Evolutionary conservation across 257 asterid species (phyloP).

Genomic region (Gynochthodes officinalis): DNA sequence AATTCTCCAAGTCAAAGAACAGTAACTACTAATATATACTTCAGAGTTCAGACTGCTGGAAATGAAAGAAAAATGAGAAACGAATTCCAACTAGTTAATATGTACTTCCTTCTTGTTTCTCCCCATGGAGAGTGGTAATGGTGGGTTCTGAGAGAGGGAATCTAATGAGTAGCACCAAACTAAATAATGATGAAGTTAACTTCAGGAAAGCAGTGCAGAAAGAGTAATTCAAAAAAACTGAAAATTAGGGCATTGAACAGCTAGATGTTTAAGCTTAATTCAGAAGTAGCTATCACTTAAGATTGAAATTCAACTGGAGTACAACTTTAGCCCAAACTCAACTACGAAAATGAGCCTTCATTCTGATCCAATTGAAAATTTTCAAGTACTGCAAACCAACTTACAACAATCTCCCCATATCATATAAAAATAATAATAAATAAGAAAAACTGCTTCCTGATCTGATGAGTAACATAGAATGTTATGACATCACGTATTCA

Average conservation of each 20-base stretch:
- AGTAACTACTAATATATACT: slow-evolving; percentile 4
- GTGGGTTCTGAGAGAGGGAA: neutral
- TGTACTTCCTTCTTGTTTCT: neutral
- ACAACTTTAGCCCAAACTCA: neutral
- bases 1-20: slow-evolving; percentile 6
- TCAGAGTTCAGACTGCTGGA: neutral
- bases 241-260: too few species aligned
- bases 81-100: neutral
- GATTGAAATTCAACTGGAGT: neutral
- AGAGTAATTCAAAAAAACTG: too few species aligned
- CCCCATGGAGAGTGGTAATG: neutral
- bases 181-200: neutral
- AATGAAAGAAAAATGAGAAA: slow-evolving; percentile 2
- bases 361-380: neutral
- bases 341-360: neutral
- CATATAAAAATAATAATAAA: too few species aligned
- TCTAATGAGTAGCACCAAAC: neutral
- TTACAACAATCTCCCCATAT: neutral
- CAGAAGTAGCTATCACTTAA: neutral
- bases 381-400: neutral
- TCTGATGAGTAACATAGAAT: neutral
- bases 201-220: neutral
- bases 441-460: neutral
- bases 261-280: neutral
- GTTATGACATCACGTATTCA: neutral